Evolutionary conservation across 176 grass and related monocot species (phyloP).

Genomic region (Alloteropsis semialata): DNA sequence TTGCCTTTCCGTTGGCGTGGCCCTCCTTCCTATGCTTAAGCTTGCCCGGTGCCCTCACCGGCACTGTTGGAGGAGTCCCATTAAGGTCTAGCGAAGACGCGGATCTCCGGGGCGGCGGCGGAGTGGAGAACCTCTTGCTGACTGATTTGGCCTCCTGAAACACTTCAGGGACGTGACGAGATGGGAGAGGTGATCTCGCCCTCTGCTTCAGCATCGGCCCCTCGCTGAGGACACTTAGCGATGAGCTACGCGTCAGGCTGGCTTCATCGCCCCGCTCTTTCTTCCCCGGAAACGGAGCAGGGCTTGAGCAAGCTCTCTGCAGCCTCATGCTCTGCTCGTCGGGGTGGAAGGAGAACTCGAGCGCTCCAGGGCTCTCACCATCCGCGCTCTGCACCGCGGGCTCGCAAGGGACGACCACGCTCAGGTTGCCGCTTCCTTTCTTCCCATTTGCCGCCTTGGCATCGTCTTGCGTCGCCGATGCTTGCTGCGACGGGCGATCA

Average conservation of each 20-base stretch:
- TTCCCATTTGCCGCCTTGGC: neutral
- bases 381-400: neutral
- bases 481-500: neutral
- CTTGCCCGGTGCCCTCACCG: constrained; percentile 28
- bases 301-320: constrained; percentile 40
- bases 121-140: constrained; percentile 70
- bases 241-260: neutral
- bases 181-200: constrained; percentile 57
- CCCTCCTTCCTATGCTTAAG: constrained; percentile 52
- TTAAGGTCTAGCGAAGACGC: neutral
- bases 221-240: neutral
- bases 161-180: constrained; percentile 44
- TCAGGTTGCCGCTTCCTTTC: constrained; percentile 2
- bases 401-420: neutral
- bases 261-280: neutral
- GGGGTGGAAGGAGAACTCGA: constrained; percentile 57
- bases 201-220: constrained; percentile 35
- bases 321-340: constrained; percentile 34
- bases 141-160: constrained; percentile 72
- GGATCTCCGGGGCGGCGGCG: constrained; percentile 57
- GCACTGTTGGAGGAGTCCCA: neutral
- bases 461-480: neutral
- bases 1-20: constrained; percentile 41
- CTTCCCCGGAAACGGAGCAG: constrained; percentile 35
- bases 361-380: neutral